Evolutionary conservation across 2,329 filamentous ascomycete species (phyloP).

Genomic region (Aspergillus fumigatiaffinis): DNA sequence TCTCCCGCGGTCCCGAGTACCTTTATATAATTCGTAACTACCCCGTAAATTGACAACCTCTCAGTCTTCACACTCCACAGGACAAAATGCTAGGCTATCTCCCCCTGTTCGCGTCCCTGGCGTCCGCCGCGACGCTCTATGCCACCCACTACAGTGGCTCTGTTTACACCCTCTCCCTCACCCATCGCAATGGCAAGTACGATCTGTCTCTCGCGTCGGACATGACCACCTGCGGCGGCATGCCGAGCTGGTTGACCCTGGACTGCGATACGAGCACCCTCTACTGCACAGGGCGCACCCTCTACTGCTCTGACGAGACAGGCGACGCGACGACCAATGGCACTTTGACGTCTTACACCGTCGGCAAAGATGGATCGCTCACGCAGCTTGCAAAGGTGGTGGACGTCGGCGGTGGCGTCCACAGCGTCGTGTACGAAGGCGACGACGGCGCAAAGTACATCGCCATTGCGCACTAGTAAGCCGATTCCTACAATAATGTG

Average conservation of each 20-base stretch:
- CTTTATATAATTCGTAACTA: not conserved
- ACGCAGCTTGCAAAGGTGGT: constrained; percentile 16
- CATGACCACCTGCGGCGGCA: constrained; percentile 29
- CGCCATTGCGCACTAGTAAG: constrained; percentile 39
- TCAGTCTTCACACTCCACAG: not conserved
- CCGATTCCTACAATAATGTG: constrained; percentile 1
- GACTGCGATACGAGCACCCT: constrained; percentile 14
- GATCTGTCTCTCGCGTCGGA: constrained; percentile 20
- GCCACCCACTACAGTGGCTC: constrained; percentile 37
- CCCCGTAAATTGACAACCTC: not conserved
- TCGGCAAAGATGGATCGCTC: constrained; percentile 17
- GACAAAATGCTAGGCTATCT: not conserved
- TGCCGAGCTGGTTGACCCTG: constrained; percentile 36
- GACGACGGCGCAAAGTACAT: constrained; percentile 23
- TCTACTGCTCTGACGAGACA: constrained; percentile 36
- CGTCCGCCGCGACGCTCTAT: constrained; percentile 25
- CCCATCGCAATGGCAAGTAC: constrained; percentile 18
- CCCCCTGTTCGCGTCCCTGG: constrained; percentile 1
- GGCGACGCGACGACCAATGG: constrained; percentile 25
- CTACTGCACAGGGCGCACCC: constrained; percentile 5
- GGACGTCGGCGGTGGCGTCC: constrained; percentile 29
- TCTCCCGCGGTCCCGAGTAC: not conserved
- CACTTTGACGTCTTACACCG: constrained; percentile 25
- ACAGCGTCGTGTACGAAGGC: constrained; percentile 30
- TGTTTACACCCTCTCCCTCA: constrained; percentile 31